Conservation (phyloP, 768 basidiomycete species). For the Collybia mongolica region DNA sequence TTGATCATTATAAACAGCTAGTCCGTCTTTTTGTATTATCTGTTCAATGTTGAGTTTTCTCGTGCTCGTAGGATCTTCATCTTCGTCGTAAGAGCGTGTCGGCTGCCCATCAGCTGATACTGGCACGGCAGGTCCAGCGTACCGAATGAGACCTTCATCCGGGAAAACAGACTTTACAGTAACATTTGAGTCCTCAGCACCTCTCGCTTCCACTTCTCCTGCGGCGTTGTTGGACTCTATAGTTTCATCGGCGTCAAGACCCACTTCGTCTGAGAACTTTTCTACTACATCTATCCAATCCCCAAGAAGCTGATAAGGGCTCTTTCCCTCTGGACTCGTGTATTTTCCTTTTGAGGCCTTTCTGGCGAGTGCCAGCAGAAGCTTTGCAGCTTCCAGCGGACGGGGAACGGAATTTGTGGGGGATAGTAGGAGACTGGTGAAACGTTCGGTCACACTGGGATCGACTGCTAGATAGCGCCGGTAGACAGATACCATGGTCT, state of each 20-base stretch:
- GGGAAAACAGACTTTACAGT: slow-evolving; percentile 41
- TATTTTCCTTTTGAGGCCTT: slow-evolving; percentile 85
- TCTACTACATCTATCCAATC: slow-evolving; percentile 94
- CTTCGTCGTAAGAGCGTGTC: slow-evolving; percentile 63
- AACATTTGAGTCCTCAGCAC: slow-evolving; percentile 30
- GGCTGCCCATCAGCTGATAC: slow-evolving; percentile 50
- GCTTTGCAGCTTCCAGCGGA: slow-evolving; percentile 92
- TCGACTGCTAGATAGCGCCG: slow-evolving; percentile 86
- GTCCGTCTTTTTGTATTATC: slow-evolving; percentile 83
- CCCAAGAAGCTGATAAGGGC: slow-evolving; percentile 89
- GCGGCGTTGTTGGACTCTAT: slow-evolving; percentile 50
- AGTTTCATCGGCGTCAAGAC: slow-evolving; percentile 80
- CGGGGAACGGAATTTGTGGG: slow-evolving; percentile 56
- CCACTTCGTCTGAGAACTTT: slow-evolving; percentile 88
- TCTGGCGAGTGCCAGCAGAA: slow-evolving; percentile 79
- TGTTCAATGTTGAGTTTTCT: slow-evolving; percentile 82
- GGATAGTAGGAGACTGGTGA: slow-evolving; percentile 66
- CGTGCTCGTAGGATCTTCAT: slow-evolving; percentile 74
- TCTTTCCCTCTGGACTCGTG: slow-evolving; percentile 87
- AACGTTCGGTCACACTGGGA: slow-evolving; percentile 78
- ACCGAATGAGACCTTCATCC: slow-evolving; percentile 65
- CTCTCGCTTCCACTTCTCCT: slow-evolving; percentile 47
- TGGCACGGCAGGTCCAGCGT: slow-evolving; percentile 64
- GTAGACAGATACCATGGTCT: slow-evolving; percentile 80
- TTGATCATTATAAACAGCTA: slow-evolving; percentile 92